phyloP scores from a whole-genome alignment of 192 early-diverging fungal genomes.

The Phlyctochytrium planicorne region DNA sequence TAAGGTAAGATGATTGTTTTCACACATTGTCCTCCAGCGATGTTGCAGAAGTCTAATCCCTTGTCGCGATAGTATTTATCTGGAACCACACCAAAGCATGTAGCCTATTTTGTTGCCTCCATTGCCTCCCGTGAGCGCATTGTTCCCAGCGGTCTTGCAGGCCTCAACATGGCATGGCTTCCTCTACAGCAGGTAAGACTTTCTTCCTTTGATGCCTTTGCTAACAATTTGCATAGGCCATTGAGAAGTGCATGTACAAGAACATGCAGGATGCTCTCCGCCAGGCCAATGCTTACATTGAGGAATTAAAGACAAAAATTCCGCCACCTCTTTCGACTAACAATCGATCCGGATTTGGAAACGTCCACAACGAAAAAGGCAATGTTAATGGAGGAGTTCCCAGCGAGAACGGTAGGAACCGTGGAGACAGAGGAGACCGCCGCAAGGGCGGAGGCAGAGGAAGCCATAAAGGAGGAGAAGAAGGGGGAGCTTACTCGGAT shows the following conservation, averaged over 20 bases:
- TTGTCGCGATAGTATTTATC: constrained; percentile 62
- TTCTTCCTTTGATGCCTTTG: neutral
- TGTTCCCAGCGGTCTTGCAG: constrained; percentile 57
- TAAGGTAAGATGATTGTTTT: constrained; percentile 37
- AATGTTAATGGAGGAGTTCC: neutral
- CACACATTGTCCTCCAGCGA: neutral
- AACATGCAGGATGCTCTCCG: constrained; percentile 83
- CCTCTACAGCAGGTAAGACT: constrained; percentile 45
- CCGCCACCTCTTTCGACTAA: neutral
- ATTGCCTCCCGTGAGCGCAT: constrained; percentile 54
- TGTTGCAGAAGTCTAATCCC: neutral
- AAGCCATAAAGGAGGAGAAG: neutral
- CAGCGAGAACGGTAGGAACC: neutral
- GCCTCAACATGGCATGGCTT: constrained; percentile 74
- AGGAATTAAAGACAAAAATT: constrained; percentile 22
- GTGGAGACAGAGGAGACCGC: neutral
- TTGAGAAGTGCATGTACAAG: constrained; percentile 67
- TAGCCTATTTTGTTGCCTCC: constrained; percentile 78
- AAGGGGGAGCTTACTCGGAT: neutral
- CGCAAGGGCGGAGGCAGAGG: neutral
- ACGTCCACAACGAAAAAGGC: neutral
- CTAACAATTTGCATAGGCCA: constrained; percentile 43
- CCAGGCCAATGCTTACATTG: constrained; percentile 66
- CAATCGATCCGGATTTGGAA: neutral
- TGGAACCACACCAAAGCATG: constrained; percentile 77